phyloP scores from a whole-genome alignment of 768 basidiomycete genomes.

The Rhodotorula paludigena region DNA sequence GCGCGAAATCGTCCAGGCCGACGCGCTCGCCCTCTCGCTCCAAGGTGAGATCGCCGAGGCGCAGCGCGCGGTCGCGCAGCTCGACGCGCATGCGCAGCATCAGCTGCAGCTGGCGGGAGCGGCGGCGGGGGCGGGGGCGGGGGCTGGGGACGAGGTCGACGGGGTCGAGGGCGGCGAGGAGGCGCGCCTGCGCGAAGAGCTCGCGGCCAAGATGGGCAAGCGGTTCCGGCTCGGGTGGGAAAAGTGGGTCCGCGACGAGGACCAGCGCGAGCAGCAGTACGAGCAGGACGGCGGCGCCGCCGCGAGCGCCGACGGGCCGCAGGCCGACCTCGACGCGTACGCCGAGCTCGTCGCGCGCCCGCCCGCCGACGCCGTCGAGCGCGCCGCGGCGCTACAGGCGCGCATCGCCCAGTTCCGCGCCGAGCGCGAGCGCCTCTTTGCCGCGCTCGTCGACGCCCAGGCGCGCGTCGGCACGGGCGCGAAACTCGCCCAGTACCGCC shows the following conservation, averaged over 20 bases:
- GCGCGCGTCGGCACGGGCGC: constrained; percentile 86
- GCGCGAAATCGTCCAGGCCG: constrained; percentile 81
- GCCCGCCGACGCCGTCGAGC: constrained; percentile 56
- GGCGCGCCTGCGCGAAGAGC: constrained; percentile 61
- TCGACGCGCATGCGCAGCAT: constrained; percentile 48
- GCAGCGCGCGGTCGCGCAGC: neutral
- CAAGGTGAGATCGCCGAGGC: constrained; percentile 46
- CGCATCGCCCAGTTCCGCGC: constrained; percentile 64
- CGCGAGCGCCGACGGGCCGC: neutral
- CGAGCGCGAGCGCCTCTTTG: constrained; percentile 64
- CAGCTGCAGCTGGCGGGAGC: too few species aligned
- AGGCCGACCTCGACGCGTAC: constrained; percentile 38
- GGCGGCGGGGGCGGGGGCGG: constrained; percentile 16
- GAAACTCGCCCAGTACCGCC: constrained; percentile 79
- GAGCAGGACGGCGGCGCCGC: neutral
- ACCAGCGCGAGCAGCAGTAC: constrained; percentile 62
- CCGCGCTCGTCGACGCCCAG: constrained; percentile 57
- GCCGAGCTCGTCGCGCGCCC: constrained; percentile 44
- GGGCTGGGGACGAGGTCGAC: constrained; percentile 44
- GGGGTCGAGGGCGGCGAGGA: constrained; percentile 56
- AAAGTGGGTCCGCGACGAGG: constrained; percentile 84
- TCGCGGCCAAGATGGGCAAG: constrained; percentile 70
- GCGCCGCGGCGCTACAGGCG: constrained; percentile 56
- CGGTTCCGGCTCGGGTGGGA: constrained; percentile 84
- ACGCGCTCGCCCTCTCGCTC: constrained; percentile 50